A percentile compares a stretch with the other conserved stretches of the same genome.
These are phyloP conservation scores for Phytophthora litchii DNA, from an alignment of 352 stramenopile species.

Conservation along the genomic window DNA sequence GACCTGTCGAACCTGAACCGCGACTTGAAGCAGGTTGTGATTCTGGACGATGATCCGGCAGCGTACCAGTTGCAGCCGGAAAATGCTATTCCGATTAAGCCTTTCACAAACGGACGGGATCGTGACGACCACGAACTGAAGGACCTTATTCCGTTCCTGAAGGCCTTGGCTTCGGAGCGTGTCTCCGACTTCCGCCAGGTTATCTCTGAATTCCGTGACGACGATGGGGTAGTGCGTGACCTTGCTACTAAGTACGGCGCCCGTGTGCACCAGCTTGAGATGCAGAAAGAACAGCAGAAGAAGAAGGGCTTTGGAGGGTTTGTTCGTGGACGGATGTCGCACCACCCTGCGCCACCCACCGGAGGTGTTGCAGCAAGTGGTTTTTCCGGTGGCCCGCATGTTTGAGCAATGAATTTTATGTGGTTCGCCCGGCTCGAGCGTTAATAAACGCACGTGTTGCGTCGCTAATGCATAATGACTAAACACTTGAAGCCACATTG, in stretches of 20 bases:
- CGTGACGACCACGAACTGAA: constrained; percentile 80
- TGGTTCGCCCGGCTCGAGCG: constrained; percentile 2
- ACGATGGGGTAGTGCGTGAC: constrained; percentile 81
- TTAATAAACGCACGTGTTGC: constrained; percentile 1
- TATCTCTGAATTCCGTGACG: constrained; percentile 80
- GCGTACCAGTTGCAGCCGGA: constrained; percentile 86
- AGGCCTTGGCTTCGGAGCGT: constrained; percentile 77
- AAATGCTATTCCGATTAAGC: constrained; percentile 81
- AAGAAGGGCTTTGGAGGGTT: constrained; percentile 87
- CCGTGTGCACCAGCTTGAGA: constrained; percentile 78
- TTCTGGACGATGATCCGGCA: constrained; percentile 82
- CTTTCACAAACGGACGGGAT: constrained; percentile 83
- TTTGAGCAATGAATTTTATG: constrained; percentile 19
- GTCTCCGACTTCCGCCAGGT: constrained; percentile 80
- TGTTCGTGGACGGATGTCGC: constrained; percentile 72
- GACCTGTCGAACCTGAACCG: constrained; percentile 83
- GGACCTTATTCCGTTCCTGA: constrained; percentile 87
- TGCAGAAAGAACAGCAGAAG: constrained; percentile 82
- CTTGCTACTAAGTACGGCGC: constrained; percentile 78
- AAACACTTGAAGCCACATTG: constrained; percentile 6
- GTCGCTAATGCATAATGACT: constrained; percentile 9
- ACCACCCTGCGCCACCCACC: constrained; percentile 45
- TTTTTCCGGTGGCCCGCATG: constrained; percentile 25
- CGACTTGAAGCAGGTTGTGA: constrained; percentile 79
- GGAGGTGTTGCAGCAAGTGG: constrained; percentile 27